phyloP scores from a whole-genome alignment of 768 basidiomycete genomes.

The Mycena pura region DNA sequence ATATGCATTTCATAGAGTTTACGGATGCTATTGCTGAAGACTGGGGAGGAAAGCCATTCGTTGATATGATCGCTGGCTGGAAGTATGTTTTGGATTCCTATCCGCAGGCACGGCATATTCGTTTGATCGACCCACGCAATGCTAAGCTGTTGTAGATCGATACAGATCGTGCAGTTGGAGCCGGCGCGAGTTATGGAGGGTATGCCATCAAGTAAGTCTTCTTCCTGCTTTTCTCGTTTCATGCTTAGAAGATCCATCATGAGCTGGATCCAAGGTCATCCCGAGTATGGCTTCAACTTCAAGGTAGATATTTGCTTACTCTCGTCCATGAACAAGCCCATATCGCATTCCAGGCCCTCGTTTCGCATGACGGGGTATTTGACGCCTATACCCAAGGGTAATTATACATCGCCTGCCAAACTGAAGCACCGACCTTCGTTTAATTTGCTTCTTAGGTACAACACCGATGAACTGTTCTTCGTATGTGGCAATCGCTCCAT shows the following conservation, averaged over 20 bases:
- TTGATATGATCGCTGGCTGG: constrained; percentile 79
- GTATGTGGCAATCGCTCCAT: constrained; percentile 50
- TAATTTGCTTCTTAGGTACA: constrained; percentile 45
- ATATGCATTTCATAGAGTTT: constrained; percentile 54
- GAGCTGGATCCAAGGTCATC: constrained; percentile 96
- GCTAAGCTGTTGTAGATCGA: constrained; percentile 58
- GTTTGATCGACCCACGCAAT: not conserved
- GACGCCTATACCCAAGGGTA: constrained; percentile 74
- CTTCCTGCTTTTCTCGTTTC: constrained; percentile 5
- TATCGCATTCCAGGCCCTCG: constrained; percentile 58
- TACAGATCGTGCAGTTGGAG: constrained; percentile 70
- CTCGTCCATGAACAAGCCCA: not conserved
- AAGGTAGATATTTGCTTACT: constrained; percentile 50
- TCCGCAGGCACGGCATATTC: constrained; percentile 59
- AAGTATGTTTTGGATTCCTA: constrained; percentile 68
- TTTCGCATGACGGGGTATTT: constrained; percentile 93
- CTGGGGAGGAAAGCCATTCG: constrained; percentile 88
- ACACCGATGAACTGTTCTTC: constrained; percentile 93
- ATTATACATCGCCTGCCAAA: not conserved
- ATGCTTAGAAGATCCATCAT: too few relatives aligned
- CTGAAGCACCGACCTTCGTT: not conserved
- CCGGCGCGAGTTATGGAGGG: constrained; percentile 87
- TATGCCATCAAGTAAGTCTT: constrained; percentile 81
- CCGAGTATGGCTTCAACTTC: constrained; percentile 86
- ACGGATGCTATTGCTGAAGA: constrained; percentile 83